Conservation (phyloP, 2,329 filamentous ascomycete genomes). For the Colletotrichum sp. region DNA sequence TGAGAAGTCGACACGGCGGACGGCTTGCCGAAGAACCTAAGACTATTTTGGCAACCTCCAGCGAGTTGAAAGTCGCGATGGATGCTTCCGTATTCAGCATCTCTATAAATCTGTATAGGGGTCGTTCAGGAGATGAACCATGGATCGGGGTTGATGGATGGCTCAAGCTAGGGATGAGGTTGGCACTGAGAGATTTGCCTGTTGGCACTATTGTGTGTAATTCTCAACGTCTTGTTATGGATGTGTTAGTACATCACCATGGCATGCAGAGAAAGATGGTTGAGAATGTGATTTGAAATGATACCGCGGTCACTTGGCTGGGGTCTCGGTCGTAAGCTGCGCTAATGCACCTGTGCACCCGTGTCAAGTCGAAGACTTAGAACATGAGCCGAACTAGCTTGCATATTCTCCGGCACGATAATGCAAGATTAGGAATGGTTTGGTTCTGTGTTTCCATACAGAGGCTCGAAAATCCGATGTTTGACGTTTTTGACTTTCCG, state of each 20-base stretch:
- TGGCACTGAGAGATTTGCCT: rapidly evolving
- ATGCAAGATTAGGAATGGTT: neutral
- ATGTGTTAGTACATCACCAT: rapidly evolving
- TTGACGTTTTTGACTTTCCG: neutral
- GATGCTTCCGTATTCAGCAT: neutral
- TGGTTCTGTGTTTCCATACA: neutral
- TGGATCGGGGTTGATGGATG: neutral
- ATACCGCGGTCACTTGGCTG: neutral
- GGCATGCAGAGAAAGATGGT: neutral
- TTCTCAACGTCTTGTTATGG: rapidly evolving
- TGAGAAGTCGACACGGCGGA: neutral
- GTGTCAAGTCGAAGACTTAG: neutral
- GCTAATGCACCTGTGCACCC: neutral
- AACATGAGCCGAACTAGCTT: neutral
- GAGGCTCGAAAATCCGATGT: neutral
- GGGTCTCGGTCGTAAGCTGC: neutral
- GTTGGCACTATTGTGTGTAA: rapidly evolving
- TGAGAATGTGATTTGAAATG: neutral
- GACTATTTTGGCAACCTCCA: neutral
- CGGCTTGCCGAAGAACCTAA: neutral
- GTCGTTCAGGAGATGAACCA: neutral
- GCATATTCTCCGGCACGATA: neutral
- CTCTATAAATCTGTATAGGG: neutral
- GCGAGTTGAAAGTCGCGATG: neutral
- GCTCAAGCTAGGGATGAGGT: neutral